Evolutionary conservation across 371 early-diverging fungal genomes (phyloP).

Genomic region (Syncephalastrum contaminatum): DNA sequence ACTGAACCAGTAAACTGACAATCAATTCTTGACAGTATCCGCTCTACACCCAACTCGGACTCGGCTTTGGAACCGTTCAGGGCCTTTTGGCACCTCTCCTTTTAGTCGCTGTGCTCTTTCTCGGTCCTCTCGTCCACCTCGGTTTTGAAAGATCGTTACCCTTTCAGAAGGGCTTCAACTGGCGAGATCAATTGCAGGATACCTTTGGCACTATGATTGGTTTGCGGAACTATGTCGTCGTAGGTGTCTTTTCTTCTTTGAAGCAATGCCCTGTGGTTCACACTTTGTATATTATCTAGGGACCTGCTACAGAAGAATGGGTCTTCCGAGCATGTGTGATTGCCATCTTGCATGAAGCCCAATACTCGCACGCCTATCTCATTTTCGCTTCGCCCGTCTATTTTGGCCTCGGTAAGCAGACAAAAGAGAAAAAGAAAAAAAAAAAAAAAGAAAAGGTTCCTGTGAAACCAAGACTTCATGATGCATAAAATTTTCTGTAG

Average conservation of each 20-base stretch:
- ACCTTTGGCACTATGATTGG: conserved; percentile 26
- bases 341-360: conserved; percentile 43
- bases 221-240: conserved; percentile 46
- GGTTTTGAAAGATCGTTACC: conserved; percentile 37
- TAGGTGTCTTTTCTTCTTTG: conserved; percentile 14
- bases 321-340: conserved; percentile 69
- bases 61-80: not conserved
- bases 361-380: conserved; percentile 27
- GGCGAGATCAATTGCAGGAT: conserved; percentile 17
- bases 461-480: not conserved
- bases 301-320: conserved; percentile 67
- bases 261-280: not conserved
- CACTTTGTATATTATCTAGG: conserved; percentile 29
- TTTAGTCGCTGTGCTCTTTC: conserved; percentile 39
- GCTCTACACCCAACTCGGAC: not conserved
- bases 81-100: conserved; percentile 18
- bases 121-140: conserved; percentile 49
- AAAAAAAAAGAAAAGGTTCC: too few relatives aligned
- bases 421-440: conserved; percentile 4
- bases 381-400: conserved; percentile 59
- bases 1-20: not conserved
- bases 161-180: conserved; percentile 32
- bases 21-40: not conserved
- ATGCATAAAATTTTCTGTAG: conserved; percentile 14
- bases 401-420: conserved; percentile 68